Conservation (phyloP, 1,139 yeast genomes). For the Yamadazyma diddensiae region DNA sequence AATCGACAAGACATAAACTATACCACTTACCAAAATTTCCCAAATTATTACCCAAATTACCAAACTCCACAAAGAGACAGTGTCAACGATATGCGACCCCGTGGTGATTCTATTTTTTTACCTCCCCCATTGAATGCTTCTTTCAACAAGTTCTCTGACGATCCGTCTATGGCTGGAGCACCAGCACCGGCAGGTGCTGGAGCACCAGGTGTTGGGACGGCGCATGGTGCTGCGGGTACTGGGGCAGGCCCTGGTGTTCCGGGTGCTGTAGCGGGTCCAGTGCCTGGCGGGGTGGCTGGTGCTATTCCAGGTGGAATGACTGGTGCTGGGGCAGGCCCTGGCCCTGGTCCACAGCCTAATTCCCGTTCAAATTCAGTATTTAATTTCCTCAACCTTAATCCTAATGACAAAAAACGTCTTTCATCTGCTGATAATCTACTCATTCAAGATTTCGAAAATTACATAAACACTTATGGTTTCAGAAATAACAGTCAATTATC, state of each 20-base stretch:
- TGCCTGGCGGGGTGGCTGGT: no score
- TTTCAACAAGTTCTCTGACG: constrained; percentile 6
- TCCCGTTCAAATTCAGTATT: constrained; percentile 42
- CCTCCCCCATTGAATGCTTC: constrained; percentile 24
- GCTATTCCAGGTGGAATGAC: no score
- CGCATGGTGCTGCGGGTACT: background rate
- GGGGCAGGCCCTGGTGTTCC: background rate
- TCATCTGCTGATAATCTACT: constrained; percentile 20
- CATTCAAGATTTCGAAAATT: constrained; percentile 42
- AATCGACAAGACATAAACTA: background rate
- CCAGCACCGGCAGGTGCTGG: constrained; percentile 10
- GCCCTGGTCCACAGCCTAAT: constrained; percentile 1
- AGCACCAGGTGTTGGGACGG: no score
- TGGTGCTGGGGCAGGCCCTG: background rate
- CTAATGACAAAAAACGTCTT: constrained; percentile 28
- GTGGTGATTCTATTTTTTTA: constrained; percentile 31
- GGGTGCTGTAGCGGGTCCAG: no score
- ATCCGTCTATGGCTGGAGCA: constrained; percentile 6
- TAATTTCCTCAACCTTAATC: constrained; percentile 17
- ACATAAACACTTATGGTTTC: constrained; percentile 10
- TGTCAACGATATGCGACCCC: constrained; percentile 17
- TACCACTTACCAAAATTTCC: constrained; percentile 1
- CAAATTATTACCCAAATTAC: constrained; percentile 9
- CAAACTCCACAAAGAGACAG: constrained; percentile 3
- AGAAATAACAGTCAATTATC: constrained; percentile 1